Percentiles rank a stretch among this genome's conserved stretches.
phyloP scores from a whole-genome alignment of 768 basidiomycete genomes.

The Tylopilus subfusipes region DNA sequence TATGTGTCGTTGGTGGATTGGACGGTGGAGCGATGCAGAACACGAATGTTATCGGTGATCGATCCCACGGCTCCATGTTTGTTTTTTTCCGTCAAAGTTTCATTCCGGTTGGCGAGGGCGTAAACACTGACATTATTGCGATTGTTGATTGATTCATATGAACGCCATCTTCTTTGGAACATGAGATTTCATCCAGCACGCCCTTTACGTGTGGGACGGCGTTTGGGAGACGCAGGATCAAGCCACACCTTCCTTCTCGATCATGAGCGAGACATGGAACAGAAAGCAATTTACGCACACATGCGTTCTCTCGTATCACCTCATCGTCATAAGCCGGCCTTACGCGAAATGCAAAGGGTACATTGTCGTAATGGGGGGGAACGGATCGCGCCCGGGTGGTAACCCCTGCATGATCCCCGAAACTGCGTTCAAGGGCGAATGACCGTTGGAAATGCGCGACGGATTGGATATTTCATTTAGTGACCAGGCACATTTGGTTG shows the following conservation, averaged over 20 bases:
- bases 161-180: neutral
- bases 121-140: neutral
- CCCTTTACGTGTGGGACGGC: slow-evolving; percentile 17
- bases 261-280: neutral
- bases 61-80: neutral
- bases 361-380: slow-evolving; percentile 1
- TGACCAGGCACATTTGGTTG: neutral
- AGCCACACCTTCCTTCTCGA: neutral
- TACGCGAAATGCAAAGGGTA: too few species aligned
- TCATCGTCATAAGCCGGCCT: neutral
- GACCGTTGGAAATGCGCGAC: neutral
- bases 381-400: slow-evolving; percentile 8
- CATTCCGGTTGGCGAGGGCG: neutral
- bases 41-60: neutral
- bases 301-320: neutral
- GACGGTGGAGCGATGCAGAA: slow-evolving; percentile 36
- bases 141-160: neutral
- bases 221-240: slow-evolving; percentile 1
- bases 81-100: neutral
- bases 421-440: neutral
- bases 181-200: slow-evolving; percentile 4
- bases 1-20: slow-evolving; percentile 65
- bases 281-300: neutral
- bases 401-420: neutral
- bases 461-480: neutral